phyloP scores from a whole-genome alignment of 176 grass and related monocot species.

The Aegilops longissima region DNA sequence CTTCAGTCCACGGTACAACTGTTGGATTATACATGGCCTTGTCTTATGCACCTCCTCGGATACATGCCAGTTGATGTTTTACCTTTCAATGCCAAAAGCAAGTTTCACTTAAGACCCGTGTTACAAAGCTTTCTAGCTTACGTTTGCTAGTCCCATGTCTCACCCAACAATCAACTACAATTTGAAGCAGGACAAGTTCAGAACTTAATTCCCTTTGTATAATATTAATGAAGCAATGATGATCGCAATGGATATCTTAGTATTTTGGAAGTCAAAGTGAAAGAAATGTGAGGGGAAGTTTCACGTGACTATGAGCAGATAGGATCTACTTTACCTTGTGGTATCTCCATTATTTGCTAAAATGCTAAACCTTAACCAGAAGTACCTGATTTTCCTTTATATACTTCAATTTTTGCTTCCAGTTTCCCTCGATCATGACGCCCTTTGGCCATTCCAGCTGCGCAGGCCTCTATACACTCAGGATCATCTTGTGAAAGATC shows the following conservation, averaged over 20 bases:
- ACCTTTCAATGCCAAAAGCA: neutral
- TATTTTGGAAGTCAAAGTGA: neutral
- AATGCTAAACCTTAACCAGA: constrained; percentile 40
- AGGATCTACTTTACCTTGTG: constrained; percentile 53
- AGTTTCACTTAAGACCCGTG: neutral
- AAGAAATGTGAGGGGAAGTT: neutral
- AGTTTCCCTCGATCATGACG: constrained; percentile 14
- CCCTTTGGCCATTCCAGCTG: constrained; percentile 24
- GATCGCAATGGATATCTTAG: neutral
- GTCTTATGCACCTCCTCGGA: neutral
- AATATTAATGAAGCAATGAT: neutral
- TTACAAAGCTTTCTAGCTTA: neutral
- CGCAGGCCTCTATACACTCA: constrained; percentile 52
- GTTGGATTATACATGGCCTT: neutral
- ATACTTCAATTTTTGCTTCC: constrained; percentile 52
- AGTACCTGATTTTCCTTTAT: constrained; percentile 36
- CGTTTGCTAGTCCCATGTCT: neutral
- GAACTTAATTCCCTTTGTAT: neutral
- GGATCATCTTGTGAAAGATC: constrained; percentile 34
- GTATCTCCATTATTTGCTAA: constrained; percentile 34
- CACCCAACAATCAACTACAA: neutral
- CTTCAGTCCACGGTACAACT: neutral
- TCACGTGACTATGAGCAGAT: neutral
- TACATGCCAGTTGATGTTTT: neutral
- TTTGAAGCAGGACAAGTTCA: neutral